These are phyloP conservation scores for Myriosclerotinia duriaeana DNA, from an alignment of 2,329 filamentous ascomycete genomes.

Conservation along the genomic window DNA sequence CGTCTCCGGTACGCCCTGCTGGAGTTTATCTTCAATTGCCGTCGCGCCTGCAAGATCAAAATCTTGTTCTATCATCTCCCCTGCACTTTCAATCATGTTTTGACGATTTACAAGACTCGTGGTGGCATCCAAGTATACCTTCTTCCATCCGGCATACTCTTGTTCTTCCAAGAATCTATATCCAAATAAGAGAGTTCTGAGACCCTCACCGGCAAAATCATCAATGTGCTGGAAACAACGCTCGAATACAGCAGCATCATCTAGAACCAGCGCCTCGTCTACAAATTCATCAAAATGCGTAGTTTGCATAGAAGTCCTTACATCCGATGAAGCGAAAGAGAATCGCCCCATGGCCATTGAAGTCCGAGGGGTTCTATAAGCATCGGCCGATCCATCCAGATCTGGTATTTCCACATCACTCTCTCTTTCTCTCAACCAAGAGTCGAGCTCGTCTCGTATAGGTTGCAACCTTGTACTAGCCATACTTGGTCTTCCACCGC, in stretches of 20 bases:
- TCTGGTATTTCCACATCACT: slow-evolving; percentile 47
- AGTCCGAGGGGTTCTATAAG: slow-evolving; percentile 46
- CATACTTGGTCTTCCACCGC: slow-evolving; percentile 35
- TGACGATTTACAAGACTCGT: slow-evolving; percentile 81
- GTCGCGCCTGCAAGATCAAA: slow-evolving; percentile 86
- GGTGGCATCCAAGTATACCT: slow-evolving; percentile 72
- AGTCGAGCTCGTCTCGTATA: slow-evolving; percentile 41
- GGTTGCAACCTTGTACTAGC: slow-evolving; percentile 41
- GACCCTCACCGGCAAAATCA: slow-evolving; percentile 81
- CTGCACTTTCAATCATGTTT: slow-evolving; percentile 73
- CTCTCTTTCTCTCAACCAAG: slow-evolving; percentile 43
- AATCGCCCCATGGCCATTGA: slow-evolving; percentile 40
- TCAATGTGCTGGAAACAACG: slow-evolving; percentile 85
- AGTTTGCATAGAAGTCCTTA: slow-evolving; percentile 46
- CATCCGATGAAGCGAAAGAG: slow-evolving; percentile 37
- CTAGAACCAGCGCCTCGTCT: slow-evolving; percentile 58
- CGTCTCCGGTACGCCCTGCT: slow-evolving; percentile 84
- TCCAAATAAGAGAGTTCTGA: slow-evolving; percentile 81
- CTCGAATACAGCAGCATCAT: slow-evolving; percentile 58
- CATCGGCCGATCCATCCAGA: slow-evolving; percentile 41
- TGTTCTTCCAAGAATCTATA: slow-evolving; percentile 73
- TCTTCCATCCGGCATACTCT: slow-evolving; percentile 75
- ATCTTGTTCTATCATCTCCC: slow-evolving; percentile 75
- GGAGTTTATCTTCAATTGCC: slow-evolving; percentile 90
- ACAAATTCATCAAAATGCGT: slow-evolving; percentile 55